Base-by-base conservation (phyloP, 805 yeast species). In the Saccharomycopsis olivae region DNA sequence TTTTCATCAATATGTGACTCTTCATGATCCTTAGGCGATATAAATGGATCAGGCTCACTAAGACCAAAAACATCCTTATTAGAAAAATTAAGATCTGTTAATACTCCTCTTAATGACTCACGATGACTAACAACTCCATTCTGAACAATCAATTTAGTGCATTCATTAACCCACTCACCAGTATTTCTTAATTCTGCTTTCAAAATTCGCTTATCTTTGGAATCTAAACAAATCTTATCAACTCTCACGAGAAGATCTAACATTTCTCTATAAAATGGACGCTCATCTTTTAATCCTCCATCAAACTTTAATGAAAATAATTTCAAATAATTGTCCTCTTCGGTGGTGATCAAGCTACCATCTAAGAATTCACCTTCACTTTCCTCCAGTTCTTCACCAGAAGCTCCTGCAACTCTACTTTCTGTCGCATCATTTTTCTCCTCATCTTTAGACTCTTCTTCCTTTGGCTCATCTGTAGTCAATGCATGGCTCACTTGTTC, bases 121-220 rank as follows among this genome's bases (percentile, higher is more conserved):
- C 17, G 9, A 18, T 39, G 13, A 11, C 15, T 15, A 14, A 13
- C 14, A 6, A 65, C 62, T 39, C 60, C 56, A 2, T 55, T 52
- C 36, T 61, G 57, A 30, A 65, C 64, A 39, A 64, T 56, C 3
- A 59, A 39, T 35, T 51, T 48, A 43, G 56, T 57, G 17, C 64
- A 56, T 23, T 41, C 45, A 38, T 59, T 51, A 41, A 58, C 44
- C 71, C 71, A 66, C 8, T 53, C 56, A 25, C 65, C 68, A 27
- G 56, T 56, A 4, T 33, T 42, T 37, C 47, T 46, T 19, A 59
- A 36, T 25, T 50, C 43, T 33, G 31, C 34, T 29, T 53, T 60
- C 36, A 46, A 5, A 21, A 25, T 20, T 34, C 36, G 8, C 30
- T 24, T n/a, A 45, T 46, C 21, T 38, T 35, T 2, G 55, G 47